Base-by-base conservation (phyloP, 2,329 filamentous ascomycete genomes). In the Hypoxylon sp. region DNA sequence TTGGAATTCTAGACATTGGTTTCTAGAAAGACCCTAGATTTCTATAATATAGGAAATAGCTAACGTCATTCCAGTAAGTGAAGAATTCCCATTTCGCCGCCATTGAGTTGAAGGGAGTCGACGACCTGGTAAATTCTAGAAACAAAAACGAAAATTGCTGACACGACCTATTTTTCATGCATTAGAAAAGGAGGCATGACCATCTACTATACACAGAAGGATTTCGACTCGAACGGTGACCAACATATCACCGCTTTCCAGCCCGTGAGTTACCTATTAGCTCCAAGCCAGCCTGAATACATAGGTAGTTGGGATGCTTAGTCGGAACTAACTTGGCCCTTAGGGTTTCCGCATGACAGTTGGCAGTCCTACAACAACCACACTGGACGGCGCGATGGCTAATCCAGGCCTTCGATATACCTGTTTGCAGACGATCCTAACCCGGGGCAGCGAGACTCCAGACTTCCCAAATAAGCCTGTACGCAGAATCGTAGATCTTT, bases 241-340 rank as follows among this genome's bases (percentile, higher is more conserved):
- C 74, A 77, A 49, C 80, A 81, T 68, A 81, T 83, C 45, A 83
- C 79, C 1, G 82, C 81, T 5, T 84, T 84, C 75, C 79, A 76
- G 53, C 78, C 80, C 1, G 79, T 80, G 59, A 65, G 76, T 68
- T 23, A 70, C 13, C 14, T 1, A 38, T 5, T 17, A 3, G 3
- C 28, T 19, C 9, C 2, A 11, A 13, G 9, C 25, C 21, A 6
- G 13, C 13, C 34, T n/a, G 2, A 38, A 6, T 75, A 50, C n/a
- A n/a, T n/a, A n/a, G 23, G 23, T 25, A 25, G 23, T 5, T 25
- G 23, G 23, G 23, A 25, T 2, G 2, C 23, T 6, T 7, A 17
- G 5, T 6, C n/a, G 4, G n/a, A 5, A 19, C 38, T 41, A 19
- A 41, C 14, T 71, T 36, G 4, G 36, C 50, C 19, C 49, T 6